Conservation (phyloP, 2,329 filamentous ascomycete genomes). For the Sarocladiaceae sp. region DNA sequence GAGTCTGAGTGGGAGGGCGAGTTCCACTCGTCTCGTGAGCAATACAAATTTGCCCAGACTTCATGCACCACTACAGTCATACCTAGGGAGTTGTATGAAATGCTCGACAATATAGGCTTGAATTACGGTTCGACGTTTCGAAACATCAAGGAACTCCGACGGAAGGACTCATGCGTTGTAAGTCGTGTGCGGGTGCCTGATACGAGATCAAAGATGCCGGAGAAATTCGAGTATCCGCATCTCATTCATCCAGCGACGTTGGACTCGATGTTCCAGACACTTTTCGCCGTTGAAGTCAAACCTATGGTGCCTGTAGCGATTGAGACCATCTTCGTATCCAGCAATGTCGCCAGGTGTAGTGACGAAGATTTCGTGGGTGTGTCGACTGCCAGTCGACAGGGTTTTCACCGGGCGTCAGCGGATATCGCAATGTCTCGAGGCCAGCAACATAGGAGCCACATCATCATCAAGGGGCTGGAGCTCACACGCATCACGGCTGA, state of each 20-base stretch:
- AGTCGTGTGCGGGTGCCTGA: slow-evolving; percentile 1
- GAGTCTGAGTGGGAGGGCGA: background rate
- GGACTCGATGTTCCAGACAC: slow-evolving; percentile 9
- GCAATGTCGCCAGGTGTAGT: background rate
- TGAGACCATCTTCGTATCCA: slow-evolving; percentile 11
- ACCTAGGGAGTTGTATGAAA: slow-evolving; percentile 7
- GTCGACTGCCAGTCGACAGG: slow-evolving; percentile 6
- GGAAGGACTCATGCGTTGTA: slow-evolving; percentile 1
- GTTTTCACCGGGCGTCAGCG: background rate
- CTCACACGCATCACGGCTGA: slow-evolving; percentile 30
- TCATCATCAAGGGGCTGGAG: slow-evolving; percentile 39
- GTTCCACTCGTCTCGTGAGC: background rate
- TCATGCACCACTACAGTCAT: slow-evolving; percentile 5
- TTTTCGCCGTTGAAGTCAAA: slow-evolving; percentile 6
- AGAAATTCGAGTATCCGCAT: slow-evolving; percentile 11
- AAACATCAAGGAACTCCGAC: slow-evolving; percentile 6
- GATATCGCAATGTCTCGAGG: slow-evolving; percentile 1
- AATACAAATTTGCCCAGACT: background rate
- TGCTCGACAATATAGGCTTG: slow-evolving; percentile 9
- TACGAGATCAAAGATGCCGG: slow-evolving; percentile 11
- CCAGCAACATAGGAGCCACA: slow-evolving; percentile 18
- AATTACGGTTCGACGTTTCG: slow-evolving; percentile 12
- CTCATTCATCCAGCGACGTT: slow-evolving; percentile 12
- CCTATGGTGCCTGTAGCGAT: slow-evolving; percentile 8
- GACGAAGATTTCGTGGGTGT: slow-evolving; percentile 9